phyloP scores from a whole-genome alignment of 2,329 filamentous ascomycete species.

The Thelonectria blattea region DNA sequence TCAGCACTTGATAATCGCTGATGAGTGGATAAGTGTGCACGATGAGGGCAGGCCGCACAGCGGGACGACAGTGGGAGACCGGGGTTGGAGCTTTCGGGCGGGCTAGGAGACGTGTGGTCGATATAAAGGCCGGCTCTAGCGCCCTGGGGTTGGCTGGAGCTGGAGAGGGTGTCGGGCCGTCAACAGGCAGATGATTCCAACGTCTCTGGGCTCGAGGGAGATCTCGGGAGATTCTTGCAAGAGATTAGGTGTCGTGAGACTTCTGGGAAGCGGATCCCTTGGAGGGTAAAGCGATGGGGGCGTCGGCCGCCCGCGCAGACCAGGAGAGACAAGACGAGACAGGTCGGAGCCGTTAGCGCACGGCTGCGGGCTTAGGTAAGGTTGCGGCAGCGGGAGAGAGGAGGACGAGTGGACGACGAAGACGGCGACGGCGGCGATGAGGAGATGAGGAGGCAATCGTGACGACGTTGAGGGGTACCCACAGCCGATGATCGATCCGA shows the following conservation, averaged over 20 bases:
- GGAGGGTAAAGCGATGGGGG: conserved; percentile 10
- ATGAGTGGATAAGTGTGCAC: conserved; percentile 19
- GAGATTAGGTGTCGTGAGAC: neutral
- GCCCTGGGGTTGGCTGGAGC: neutral
- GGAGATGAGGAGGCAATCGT: no score
- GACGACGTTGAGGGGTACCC: conserved; percentile 1
- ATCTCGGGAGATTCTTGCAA: neutral
- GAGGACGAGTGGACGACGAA: neutral
- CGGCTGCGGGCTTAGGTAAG: conserved; percentile 18
- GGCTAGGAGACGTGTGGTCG: neutral
- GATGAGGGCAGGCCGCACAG: neutral
- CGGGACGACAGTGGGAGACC: conserved; percentile 8
- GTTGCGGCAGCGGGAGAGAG: neutral
- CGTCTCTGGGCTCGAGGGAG: conserved; percentile 1
- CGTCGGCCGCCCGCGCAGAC: conserved; percentile 14
- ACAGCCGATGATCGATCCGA: neutral
- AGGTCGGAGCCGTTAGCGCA: conserved; percentile 6
- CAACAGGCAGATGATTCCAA: neutral
- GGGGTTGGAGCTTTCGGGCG: conserved; percentile 8
- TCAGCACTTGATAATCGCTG: conserved; percentile 11
- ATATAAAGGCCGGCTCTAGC: conserved; percentile 10
- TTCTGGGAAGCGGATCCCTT: conserved; percentile 5
- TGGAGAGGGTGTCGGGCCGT: neutral
- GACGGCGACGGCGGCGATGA: no score
- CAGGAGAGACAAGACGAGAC: conserved; percentile 9